A percentile compares a stretch with the other conserved stretches of the same genome.
phyloP scores from a whole-genome alignment of 2,329 filamentous ascomycete genomes.

The Aaosphaeria arxii region DNA sequence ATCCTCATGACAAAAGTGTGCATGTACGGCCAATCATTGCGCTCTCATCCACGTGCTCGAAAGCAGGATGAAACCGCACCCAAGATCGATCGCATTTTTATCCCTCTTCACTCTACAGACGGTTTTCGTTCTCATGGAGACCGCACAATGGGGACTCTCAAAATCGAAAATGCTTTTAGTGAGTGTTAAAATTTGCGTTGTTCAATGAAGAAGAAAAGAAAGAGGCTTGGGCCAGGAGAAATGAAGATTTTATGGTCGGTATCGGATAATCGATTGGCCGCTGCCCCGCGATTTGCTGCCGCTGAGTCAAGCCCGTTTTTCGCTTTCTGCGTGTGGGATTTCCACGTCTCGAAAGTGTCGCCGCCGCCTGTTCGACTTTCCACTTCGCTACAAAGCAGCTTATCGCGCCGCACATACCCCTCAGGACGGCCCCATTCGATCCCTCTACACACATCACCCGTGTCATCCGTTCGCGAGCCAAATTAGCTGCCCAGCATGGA shows the following conservation, averaged over 20 bases:
- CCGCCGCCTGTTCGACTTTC: not conserved
- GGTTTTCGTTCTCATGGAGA: constrained; percentile 58
- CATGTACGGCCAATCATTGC: constrained; percentile 60
- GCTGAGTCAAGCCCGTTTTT: constrained; percentile 32
- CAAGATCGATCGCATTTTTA: constrained; percentile 51
- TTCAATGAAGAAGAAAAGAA: constrained; percentile 47
- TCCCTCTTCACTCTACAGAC: constrained; percentile 55
- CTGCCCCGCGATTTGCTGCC: constrained; percentile 22
- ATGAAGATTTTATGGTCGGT: constrained; percentile 8
- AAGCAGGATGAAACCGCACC: constrained; percentile 54
- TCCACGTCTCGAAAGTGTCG: not conserved
- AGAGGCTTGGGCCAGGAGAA: too few species aligned
- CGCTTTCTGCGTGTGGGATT: constrained; percentile 28
- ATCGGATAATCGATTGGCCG: constrained; percentile 17
- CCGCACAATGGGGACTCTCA: constrained; percentile 43
- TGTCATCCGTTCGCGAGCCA: too few species aligned
- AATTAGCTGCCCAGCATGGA: constrained; percentile 34
- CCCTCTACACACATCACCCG: too few species aligned
- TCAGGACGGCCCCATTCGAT: not conserved
- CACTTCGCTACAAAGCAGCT: not conserved
- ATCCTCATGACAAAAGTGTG: not conserved
- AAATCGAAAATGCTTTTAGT: constrained; percentile 58
- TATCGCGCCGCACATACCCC: not conserved
- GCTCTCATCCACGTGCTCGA: constrained; percentile 50
- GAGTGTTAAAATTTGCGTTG: constrained; percentile 57